Conservation (phyloP, 768 basidiomycete genomes). For the Russula olivacea region DNA sequence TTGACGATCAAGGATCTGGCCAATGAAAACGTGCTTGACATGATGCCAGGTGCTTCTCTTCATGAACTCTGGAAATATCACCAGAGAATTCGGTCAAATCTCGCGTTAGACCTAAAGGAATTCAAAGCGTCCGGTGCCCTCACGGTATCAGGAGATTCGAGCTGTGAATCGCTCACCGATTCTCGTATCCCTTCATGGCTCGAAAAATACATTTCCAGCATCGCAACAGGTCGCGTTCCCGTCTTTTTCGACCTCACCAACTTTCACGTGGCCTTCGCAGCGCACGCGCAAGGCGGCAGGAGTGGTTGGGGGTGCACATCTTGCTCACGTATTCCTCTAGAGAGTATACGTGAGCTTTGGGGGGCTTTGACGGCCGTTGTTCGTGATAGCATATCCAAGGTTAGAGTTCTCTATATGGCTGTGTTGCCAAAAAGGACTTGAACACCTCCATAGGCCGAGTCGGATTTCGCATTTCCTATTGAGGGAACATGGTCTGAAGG, state of each 20-base stretch:
- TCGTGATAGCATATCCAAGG: background rate
- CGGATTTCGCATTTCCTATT: background rate
- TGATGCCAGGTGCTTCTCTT: background rate
- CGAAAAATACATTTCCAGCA: background rate
- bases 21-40: background rate
- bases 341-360: background rate
- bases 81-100: background rate
- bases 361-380: background rate
- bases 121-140: background rate
- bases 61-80: background rate
- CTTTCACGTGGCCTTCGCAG: background rate
- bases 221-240: background rate
- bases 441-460: background rate
- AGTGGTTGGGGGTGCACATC: background rate
- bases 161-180: background rate
- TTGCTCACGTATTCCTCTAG: background rate
- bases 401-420: background rate
- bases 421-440: background rate
- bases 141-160: background rate
- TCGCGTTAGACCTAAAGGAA: background rate
- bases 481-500: background rate
- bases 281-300: too few relatives aligned
- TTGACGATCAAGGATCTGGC: background rate
- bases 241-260: background rate
- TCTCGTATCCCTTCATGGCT: background rate